A percentile compares a stretch with the other conserved stretches of the same genome.
Evolutionary conservation across 768 basidiomycete species (phyloP).

Genomic region (Kwoniella newhampshirensis): DNA sequence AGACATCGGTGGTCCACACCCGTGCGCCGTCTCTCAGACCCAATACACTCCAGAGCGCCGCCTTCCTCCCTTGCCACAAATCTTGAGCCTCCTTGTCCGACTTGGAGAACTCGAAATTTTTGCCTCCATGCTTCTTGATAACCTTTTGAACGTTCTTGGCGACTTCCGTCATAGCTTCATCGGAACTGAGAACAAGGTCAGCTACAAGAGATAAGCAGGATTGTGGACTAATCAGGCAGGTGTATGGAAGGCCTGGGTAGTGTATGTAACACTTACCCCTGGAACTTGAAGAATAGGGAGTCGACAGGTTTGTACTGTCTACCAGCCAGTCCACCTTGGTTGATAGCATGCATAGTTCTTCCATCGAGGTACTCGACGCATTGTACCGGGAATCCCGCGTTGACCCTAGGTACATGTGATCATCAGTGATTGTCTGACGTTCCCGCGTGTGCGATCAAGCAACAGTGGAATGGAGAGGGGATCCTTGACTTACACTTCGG

Average conservation of each 20-base stretch:
- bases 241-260: too few species aligned
- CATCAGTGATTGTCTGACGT: not conserved
- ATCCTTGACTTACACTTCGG: slow-evolving; percentile 60
- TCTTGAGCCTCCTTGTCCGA: slow-evolving; percentile 72
- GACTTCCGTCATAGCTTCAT: slow-evolving; percentile 60
- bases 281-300: slow-evolving; percentile 87
- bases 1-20: slow-evolving; percentile 87
- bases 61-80: slow-evolving; percentile 83
- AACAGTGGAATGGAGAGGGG: not conserved
- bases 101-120: slow-evolving; percentile 68
- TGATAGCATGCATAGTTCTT: slow-evolving; percentile 71
- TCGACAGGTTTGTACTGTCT: slow-evolving; percentile 67
- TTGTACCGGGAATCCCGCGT: slow-evolving; percentile 71
- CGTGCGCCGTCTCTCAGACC: slow-evolving; percentile 64
- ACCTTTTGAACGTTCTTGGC: slow-evolving; percentile 64
- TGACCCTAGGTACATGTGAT: slow-evolving; percentile 59
- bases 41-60: slow-evolving; percentile 71
- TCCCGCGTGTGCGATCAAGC: too few species aligned
- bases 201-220: too few species aligned
- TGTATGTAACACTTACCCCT: slow-evolving; percentile 65
- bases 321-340: slow-evolving; percentile 64
- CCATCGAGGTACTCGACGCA: slow-evolving; percentile 86
- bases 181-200: slow-evolving; percentile 56
- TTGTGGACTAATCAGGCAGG: too few species aligned
- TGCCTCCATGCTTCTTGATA: slow-evolving; percentile 67